Base-by-base conservation (phyloP, 306 rosid species). In the Gleditsia sinensis region DNA sequence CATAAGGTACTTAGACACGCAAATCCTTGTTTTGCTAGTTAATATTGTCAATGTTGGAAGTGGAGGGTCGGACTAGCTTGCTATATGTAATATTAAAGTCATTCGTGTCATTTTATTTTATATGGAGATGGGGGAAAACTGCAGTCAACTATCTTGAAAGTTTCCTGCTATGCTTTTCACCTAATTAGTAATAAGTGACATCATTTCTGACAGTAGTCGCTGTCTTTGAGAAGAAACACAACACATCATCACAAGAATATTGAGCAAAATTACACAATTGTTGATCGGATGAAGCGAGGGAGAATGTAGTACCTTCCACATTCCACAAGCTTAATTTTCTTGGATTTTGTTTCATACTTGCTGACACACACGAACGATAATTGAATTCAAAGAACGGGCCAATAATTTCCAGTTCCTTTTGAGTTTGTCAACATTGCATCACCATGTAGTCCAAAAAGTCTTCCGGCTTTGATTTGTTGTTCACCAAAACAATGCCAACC, bases 111-210 rank as follows among this genome's bases (percentile, higher is more conserved):
- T 14, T 13, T 69, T n/a, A 59, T 32, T 28, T 28, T 28, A 30
- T 9, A 30, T 16, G 45, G 20, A 6, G 17, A 67, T 30, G 4
- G 25, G 28, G 72, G 27, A 49, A n/a, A 49, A 12, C 6, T 23
- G 2, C 25, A 23, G 46, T 49, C 46, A n/a, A 28, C 32, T 30
- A 45, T 66, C 30, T 48, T 49, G 45, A 49, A 48, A 68, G 24
- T 12, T 5, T 65, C 46, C 46, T 36, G 0, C 27, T 48, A 7
- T 69, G 62, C 61, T 51, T 69, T 69, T 51, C 34, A 17, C 61
- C 62, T 19, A 49, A 69, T 69, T 58, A 9, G 4, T 17, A 62
- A 62, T 11, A 0, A 42, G 68, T 72, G 77, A 72, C 57, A 30
- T 42, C 68, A 57, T 72, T 7, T 12, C 5, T 43, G 67, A 71